Evolutionary conservation across 305 asterid genomes (phyloP).

Genomic region (Salvia sclarea): DNA sequence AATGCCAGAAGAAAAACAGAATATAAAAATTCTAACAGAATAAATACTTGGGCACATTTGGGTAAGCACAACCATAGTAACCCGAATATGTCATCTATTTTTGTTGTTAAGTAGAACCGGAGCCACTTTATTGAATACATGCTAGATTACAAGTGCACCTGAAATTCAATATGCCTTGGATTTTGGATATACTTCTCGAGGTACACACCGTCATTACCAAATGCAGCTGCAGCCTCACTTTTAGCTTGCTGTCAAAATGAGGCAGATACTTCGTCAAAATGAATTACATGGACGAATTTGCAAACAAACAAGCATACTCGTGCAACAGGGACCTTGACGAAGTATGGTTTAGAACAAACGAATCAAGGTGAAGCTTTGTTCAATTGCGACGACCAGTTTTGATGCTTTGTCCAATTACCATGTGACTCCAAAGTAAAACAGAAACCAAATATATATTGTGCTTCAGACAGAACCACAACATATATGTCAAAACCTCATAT

Average conservation of each 20-base stretch:
- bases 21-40: constrained; percentile 4
- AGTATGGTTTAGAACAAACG: not conserved
- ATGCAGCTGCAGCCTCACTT: constrained; percentile 98
- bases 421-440: constrained; percentile 11
- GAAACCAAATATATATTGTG: not conserved
- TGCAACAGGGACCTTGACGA: constrained; percentile 9
- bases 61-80: not conserved
- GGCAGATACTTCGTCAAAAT: constrained; percentile 18
- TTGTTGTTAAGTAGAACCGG: not conserved
- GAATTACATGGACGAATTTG: constrained; percentile 23
- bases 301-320: constrained; percentile 3
- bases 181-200: constrained; percentile 88
- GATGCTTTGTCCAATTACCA: not conserved
- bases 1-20: not conserved
- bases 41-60: not conserved
- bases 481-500: constrained; percentile 12
- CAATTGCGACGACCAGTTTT: not conserved
- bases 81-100: not conserved
- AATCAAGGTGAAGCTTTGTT: not conserved
- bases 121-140: not conserved
- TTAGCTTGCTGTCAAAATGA: constrained; percentile 76
- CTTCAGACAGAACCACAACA: constrained; percentile 26
- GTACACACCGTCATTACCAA: constrained; percentile 97
- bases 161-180: constrained; percentile 98
- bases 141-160: constrained; percentile 50